phyloP scores from a whole-genome alignment of 257 asterid genomes.

The Fraxinus pennsylvanica region DNA sequence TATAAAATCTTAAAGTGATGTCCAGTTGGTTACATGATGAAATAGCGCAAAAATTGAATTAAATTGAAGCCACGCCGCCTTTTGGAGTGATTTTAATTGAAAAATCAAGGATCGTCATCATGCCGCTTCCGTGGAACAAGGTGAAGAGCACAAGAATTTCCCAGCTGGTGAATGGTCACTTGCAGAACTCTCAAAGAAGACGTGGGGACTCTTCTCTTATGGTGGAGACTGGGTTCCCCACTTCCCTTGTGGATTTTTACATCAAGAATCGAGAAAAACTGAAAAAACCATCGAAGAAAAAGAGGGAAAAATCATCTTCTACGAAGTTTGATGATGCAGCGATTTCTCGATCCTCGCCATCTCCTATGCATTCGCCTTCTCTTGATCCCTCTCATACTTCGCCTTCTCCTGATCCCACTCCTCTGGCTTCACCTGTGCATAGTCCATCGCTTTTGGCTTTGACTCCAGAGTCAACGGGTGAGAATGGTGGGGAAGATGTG shows the following conservation, averaged over 20 bases:
- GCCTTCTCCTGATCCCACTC: background rate
- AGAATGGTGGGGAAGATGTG: conserved; percentile 8
- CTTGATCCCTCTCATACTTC: conserved; percentile 13
- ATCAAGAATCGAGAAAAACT: conserved; percentile 69
- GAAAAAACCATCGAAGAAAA: conserved; percentile 46
- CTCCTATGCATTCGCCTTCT: conserved; percentile 15
- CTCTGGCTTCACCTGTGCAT: background rate
- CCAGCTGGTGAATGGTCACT: conserved; percentile 63
- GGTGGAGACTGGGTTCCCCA: conserved; percentile 85
- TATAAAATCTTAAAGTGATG: background rate
- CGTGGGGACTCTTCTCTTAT: conserved; percentile 65
- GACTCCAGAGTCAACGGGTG: conserved; percentile 4
- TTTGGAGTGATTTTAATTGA: background rate
- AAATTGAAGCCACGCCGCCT: background rate
- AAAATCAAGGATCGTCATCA: conserved; percentile 21
- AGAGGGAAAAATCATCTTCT: conserved; percentile 20
- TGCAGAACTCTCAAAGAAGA: conserved; percentile 54
- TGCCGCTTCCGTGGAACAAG: conserved; percentile 79
- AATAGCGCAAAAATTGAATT: background rate
- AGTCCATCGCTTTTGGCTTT: background rate
- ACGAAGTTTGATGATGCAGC: conserved; percentile 6
- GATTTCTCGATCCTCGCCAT: conserved; percentile 17
- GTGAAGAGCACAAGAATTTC: conserved; percentile 49
- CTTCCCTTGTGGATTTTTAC: conserved; percentile 77
- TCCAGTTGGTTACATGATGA: background rate